Percentiles rank a stretch among this genome's conserved stretches.
phyloP scores from a whole-genome alignment of 2,329 filamentous ascomycete genomes.

The Penicillium occitanis region DNA sequence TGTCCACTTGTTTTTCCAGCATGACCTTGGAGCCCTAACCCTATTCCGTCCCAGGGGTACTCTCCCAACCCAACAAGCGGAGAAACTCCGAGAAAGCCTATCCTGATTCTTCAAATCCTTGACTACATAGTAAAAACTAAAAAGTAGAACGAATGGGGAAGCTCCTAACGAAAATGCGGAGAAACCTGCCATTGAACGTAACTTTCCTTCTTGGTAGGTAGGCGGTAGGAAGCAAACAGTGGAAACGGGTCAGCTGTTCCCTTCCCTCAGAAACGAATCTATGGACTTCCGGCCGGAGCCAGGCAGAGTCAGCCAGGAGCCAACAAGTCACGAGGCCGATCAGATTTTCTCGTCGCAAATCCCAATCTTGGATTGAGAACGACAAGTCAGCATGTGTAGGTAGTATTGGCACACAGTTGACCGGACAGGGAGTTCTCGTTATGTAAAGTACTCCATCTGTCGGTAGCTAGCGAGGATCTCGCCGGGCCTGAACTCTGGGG shows the following conservation, averaged over 20 bases:
- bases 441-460: not conserved
- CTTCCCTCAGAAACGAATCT: not conserved
- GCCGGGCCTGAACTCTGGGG: slow-evolving; percentile 9
- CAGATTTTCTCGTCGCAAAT: not conserved
- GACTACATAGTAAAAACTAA: not conserved
- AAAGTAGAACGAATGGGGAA: not conserved
- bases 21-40: not conserved
- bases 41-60: not conserved
- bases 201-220: not conserved
- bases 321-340: not conserved
- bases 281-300: not conserved
- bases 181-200: not conserved
- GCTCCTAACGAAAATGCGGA: not conserved
- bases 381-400: not conserved
- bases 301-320: not conserved
- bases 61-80: not conserved
- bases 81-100: not conserved
- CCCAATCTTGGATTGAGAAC: not conserved
- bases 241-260: slow-evolving; percentile 5
- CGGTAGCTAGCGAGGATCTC: not conserved
- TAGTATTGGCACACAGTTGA: not conserved
- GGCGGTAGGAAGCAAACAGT: not conserved
- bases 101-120: not conserved
- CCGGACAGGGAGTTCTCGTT: not conserved
- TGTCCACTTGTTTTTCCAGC: not conserved